Percentiles rank a stretch among this genome's conserved stretches.
Conservation (phyloP, 495 filamentous ascomycete genomes). For the Neurospora sp. region DNA sequence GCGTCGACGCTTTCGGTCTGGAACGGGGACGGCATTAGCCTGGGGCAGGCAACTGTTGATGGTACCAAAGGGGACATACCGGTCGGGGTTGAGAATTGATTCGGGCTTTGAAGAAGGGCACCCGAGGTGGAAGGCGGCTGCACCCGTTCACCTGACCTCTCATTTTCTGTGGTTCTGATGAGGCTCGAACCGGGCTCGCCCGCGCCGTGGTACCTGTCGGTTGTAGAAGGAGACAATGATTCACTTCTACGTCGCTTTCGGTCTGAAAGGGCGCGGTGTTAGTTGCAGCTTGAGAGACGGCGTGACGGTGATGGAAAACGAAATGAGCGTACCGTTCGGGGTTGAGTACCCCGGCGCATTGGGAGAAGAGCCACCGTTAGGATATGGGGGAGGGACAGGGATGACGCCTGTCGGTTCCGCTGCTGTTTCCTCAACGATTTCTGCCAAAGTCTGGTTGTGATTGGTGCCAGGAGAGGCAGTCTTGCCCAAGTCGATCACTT, state of each 20-base stretch:
- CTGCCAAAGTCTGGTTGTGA: not conserved
- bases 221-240: not conserved
- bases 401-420: not conserved
- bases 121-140: not conserved
- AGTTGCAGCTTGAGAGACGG: not conserved
- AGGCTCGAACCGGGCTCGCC: not conserved
- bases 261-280: not conserved
- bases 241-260: not conserved
- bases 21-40: not conserved
- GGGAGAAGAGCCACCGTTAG: not conserved
- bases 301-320: not conserved
- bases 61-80: not conserved
- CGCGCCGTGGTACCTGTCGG: no score
- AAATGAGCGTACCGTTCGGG: not conserved
- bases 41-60: not conserved
- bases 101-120: not conserved
- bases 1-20: not conserved
- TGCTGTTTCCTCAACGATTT: not conserved
- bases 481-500: not conserved
- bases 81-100: not conserved
- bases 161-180: no score
- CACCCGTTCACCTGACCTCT: no score
- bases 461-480: not conserved
- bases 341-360: not conserved
- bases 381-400: conserved; percentile 1